These are phyloP conservation scores for Colletotrichum chlorophyti DNA, from an alignment of 2,329 filamentous ascomycete species.

Conservation along the genomic window DNA sequence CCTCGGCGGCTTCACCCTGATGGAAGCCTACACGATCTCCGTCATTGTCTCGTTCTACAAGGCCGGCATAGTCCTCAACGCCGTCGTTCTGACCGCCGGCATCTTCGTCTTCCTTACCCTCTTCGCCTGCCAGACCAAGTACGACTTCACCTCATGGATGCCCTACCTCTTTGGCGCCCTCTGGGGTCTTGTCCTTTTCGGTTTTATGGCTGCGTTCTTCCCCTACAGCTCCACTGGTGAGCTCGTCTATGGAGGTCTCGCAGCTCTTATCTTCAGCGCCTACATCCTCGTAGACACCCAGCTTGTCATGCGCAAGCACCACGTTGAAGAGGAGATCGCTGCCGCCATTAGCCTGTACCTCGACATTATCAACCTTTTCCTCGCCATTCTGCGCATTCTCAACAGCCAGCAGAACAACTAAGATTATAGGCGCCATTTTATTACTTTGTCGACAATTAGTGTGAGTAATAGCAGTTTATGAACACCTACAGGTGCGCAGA, in stretches of 20 bases:
- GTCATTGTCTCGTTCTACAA: slow-evolving; percentile 94
- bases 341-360: slow-evolving; percentile 94
- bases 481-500: too few relatives aligned
- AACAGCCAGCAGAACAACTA: slow-evolving; percentile 97
- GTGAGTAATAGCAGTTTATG: background rate
- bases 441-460: background rate
- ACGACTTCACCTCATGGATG: slow-evolving; percentile 98
- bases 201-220: slow-evolving; percentile 92
- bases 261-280: slow-evolving; percentile 87
- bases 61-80: slow-evolving; percentile 83
- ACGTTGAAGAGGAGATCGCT: slow-evolving; percentile 97
- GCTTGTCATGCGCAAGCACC: slow-evolving; percentile 92
- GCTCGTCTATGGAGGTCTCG: slow-evolving; percentile 82
- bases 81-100: slow-evolving; percentile 84
- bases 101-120: slow-evolving; percentile 81
- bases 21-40: slow-evolving; percentile 93
- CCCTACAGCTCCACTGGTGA: slow-evolving; percentile 82
- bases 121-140: slow-evolving; percentile 97
- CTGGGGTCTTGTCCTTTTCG: slow-evolving; percentile 90
- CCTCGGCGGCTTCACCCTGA: slow-evolving; percentile 84
- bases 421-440: background rate
- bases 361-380: slow-evolving; percentile 96
- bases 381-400: slow-evolving; percentile 92
- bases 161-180: slow-evolving; percentile 91
- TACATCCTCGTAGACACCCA: slow-evolving; percentile 98